phyloP scores from a whole-genome alignment of 1,284 basidiomycete species.

The Pseudozyma thailandica region DNA sequence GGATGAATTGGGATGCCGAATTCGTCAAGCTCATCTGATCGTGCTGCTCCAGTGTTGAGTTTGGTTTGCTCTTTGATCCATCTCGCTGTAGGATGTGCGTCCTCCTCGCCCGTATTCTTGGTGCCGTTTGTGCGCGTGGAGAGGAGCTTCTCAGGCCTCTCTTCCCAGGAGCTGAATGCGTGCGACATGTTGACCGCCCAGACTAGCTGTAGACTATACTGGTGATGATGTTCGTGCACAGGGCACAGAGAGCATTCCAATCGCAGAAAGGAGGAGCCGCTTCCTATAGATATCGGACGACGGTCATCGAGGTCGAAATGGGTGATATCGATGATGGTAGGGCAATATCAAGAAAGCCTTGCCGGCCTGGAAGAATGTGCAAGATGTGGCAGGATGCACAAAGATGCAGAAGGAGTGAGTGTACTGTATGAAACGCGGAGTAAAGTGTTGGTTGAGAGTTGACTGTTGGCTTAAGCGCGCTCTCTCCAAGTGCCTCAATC shows the following conservation, averaged over 20 bases:
- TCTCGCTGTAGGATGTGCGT: constrained; percentile 17
- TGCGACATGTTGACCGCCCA: constrained; percentile 20
- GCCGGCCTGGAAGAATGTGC: background rate
- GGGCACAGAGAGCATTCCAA: too few relatives aligned
- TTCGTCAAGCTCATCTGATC: constrained; percentile 32
- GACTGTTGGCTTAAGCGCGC: constrained; percentile 43
- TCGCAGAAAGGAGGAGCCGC: background rate
- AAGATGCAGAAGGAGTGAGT: background rate
- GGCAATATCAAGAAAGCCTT: too few relatives aligned
- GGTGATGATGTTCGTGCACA: too few relatives aligned
- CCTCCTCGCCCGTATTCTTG: background rate
- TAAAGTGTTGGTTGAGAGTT: constrained; percentile 15
- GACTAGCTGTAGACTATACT: too few relatives aligned
- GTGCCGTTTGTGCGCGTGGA: constrained; percentile 4
- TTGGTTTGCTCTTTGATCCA: constrained; percentile 28
- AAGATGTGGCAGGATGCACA: background rate
- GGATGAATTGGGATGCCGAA: constrained; percentile 38
- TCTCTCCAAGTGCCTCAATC: too few relatives aligned
- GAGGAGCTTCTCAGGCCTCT: constrained; percentile 39
- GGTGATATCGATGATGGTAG: background rate
- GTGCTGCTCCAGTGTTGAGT: constrained; percentile 11
- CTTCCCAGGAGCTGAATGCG: constrained; percentile 37
- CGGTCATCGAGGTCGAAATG: background rate
- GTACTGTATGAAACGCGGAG: constrained; percentile 3
- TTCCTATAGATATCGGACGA: background rate